phyloP scores from a whole-genome alignment of 2,329 filamentous ascomycete species.

The Pseudocercospora fuligena region DNA sequence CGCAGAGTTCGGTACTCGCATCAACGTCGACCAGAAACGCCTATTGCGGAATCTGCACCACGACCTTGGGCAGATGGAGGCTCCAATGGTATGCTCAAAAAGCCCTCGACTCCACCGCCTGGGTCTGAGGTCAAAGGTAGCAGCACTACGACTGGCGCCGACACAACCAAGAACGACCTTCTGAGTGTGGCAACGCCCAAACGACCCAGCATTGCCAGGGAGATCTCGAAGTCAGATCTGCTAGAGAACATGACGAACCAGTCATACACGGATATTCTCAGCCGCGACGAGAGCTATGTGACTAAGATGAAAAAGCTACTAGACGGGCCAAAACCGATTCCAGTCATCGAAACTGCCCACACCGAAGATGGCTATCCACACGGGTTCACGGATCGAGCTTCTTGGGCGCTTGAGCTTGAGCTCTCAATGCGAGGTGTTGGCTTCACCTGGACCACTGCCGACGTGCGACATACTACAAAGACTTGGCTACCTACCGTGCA shows the following conservation, averaged over 20 bases:
- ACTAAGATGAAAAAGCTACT: conserved; percentile 28
- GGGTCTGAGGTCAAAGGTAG: conserved; percentile 6
- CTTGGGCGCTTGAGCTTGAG: conserved; percentile 52
- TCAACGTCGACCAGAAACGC: conserved; percentile 39
- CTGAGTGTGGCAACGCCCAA: conserved; percentile 8
- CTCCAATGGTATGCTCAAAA: conserved; percentile 25
- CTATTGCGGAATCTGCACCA: conserved; percentile 25
- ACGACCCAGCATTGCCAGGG: conserved; percentile 24
- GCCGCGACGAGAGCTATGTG: conserved; percentile 29
- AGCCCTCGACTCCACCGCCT: conserved; percentile 12
- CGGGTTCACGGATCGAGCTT: conserved; percentile 46
- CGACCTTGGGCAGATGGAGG: conserved; percentile 30
- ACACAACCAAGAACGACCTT: conserved; percentile 13
- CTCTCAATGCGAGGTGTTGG: conserved; percentile 51
- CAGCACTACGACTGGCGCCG: conserved; percentile 10
- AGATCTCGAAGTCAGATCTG: conserved; percentile 28
- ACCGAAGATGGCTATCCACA: conserved; percentile 48
- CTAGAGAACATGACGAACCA: conserved; percentile 35
- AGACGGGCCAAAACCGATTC: conserved; percentile 34
- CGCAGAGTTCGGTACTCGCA: conserved; percentile 50
- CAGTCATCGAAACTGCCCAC: conserved; percentile 45
- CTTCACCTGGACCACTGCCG: conserved; percentile 53
- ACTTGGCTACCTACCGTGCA: conserved; percentile 49
- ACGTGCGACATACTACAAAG: conserved; percentile 50
- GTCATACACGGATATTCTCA: conserved; percentile 29